Evolutionary conservation across 768 basidiomycete species (phyloP).

Genomic region (Lyophyllum semitale): DNA sequence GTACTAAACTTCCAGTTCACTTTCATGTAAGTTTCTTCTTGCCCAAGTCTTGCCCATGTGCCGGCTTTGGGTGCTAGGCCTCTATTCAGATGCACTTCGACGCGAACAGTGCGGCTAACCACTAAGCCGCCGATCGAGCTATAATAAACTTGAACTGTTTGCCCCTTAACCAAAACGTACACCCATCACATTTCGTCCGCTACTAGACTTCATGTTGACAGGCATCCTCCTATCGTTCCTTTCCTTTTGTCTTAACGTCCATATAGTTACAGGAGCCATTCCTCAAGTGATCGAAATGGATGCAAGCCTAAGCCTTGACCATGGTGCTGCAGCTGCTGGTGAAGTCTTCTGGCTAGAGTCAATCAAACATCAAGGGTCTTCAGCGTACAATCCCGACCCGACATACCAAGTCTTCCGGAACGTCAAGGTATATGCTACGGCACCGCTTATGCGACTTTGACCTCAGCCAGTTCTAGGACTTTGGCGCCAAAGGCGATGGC

Average conservation of each 20-base stretch:
- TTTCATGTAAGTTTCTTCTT: too few relatives aligned
- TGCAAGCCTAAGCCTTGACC: not conserved
- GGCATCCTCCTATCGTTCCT: slow-evolving; percentile 11
- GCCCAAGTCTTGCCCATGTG: too few relatives aligned
- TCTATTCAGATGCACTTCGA: too few relatives aligned
- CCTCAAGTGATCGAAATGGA: not conserved
- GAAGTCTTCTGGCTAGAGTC: slow-evolving; percentile 73
- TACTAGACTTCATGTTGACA: slow-evolving; percentile 4
- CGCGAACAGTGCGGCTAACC: too few relatives aligned
- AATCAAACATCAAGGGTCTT: slow-evolving; percentile 71
- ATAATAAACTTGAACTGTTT: not conserved
- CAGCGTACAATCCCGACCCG: slow-evolving; percentile 63
- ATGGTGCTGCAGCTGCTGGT: slow-evolving; percentile 49
- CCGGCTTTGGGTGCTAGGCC: too few relatives aligned
- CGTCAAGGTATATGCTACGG: slow-evolving; percentile 50
- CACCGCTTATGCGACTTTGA: not conserved
- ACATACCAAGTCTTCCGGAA: slow-evolving; percentile 77
- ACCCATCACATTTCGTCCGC: too few relatives aligned
- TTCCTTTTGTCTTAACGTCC: not conserved
- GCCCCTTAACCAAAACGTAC: too few relatives aligned
- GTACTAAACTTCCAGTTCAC: too few relatives aligned
- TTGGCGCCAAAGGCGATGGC: slow-evolving; percentile 56
- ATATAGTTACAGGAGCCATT: not conserved
- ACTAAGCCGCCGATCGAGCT: not conserved
- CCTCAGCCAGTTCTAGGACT: slow-evolving; percentile 26